phyloP scores from a whole-genome alignment of 2,329 filamentous ascomycete species.

The Aureobasidium lini region DNA sequence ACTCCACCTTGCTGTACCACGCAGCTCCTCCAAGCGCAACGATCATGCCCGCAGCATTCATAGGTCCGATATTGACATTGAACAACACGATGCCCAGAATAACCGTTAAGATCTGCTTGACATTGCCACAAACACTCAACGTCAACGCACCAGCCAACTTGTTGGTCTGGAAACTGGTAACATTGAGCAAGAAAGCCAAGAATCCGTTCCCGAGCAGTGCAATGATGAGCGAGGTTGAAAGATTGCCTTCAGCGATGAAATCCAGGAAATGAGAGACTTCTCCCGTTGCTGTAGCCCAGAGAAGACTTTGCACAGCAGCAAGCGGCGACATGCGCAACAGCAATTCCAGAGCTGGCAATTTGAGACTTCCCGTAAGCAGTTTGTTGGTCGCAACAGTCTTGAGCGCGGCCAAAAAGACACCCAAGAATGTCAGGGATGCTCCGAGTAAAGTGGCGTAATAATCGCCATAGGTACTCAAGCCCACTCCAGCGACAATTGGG shows the following conservation, averaged over 20 bases:
- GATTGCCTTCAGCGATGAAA: slow-evolving; percentile 19
- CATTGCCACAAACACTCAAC: slow-evolving; percentile 30
- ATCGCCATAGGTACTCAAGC: slow-evolving; percentile 54
- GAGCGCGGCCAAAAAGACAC: slow-evolving; percentile 30
- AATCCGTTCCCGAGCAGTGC: slow-evolving; percentile 26
- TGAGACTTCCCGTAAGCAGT: slow-evolving; percentile 55
- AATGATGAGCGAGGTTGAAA: slow-evolving; percentile 18
- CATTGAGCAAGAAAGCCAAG: slow-evolving; percentile 30
- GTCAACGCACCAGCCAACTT: slow-evolving; percentile 32
- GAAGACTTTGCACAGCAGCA: slow-evolving; percentile 48
- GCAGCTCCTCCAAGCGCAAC: slow-evolving; percentile 49
- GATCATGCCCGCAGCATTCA: slow-evolving; percentile 48
- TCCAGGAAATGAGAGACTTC: slow-evolving; percentile 32
- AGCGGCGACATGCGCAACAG: slow-evolving; percentile 57
- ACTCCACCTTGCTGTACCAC: slow-evolving; percentile 52
- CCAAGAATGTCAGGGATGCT: slow-evolving; percentile 30
- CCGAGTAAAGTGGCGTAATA: slow-evolving; percentile 54
- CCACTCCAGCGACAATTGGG: slow-evolving; percentile 53
- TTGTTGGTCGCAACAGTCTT: slow-evolving; percentile 59
- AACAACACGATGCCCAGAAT: slow-evolving; percentile 30
- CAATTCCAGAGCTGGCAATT: slow-evolving; percentile 53
- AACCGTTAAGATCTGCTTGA: slow-evolving; percentile 32
- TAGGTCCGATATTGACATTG: slow-evolving; percentile 24
- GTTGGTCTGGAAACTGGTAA: slow-evolving; percentile 32
- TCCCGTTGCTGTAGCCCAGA: slow-evolving; percentile 46